These are phyloP conservation scores for Rhodamnia rubescens DNA, from an alignment of 345 rosid species.

Conservation along the genomic window DNA sequence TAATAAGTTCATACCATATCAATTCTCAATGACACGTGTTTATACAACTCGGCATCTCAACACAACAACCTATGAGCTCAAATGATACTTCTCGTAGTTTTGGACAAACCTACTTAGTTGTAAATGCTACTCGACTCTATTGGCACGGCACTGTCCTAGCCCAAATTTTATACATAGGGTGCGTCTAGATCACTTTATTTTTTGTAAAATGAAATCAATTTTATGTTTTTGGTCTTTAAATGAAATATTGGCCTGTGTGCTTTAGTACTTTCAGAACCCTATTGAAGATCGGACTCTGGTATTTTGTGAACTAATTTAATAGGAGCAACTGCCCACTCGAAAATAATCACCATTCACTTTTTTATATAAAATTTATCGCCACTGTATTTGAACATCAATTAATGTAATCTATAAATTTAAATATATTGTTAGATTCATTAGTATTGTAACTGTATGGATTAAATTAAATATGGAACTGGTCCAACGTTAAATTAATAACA, in stretches of 20 bases:
- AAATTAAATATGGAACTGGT: too few species aligned
- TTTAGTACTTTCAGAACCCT: background rate
- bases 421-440: too few species aligned
- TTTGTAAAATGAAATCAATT: background rate
- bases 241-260: background rate
- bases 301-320: too few species aligned
- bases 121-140: background rate
- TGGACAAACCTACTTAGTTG: background rate
- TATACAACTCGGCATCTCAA: background rate
- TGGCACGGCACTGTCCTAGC: too few species aligned
- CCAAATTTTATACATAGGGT: background rate
- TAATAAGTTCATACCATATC: background rate
- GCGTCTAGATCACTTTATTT: background rate
- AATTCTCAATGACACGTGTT: background rate
- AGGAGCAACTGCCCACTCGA: background rate
- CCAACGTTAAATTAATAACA: too few species aligned
- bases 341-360: background rate
- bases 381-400: too few species aligned
- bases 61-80: background rate
- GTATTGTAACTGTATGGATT: too few species aligned
- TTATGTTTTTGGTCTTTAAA: too few species aligned
- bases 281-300: background rate
- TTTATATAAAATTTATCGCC: background rate
- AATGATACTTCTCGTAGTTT: background rate
- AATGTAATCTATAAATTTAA: too few species aligned